A percentile compares a stretch with the other conserved stretches of the same genome.
These are phyloP conservation scores for Sporisorium iseilematis-ciliati DNA, from an alignment of 1,284 basidiomycete genomes.

Conservation along the genomic window DNA sequence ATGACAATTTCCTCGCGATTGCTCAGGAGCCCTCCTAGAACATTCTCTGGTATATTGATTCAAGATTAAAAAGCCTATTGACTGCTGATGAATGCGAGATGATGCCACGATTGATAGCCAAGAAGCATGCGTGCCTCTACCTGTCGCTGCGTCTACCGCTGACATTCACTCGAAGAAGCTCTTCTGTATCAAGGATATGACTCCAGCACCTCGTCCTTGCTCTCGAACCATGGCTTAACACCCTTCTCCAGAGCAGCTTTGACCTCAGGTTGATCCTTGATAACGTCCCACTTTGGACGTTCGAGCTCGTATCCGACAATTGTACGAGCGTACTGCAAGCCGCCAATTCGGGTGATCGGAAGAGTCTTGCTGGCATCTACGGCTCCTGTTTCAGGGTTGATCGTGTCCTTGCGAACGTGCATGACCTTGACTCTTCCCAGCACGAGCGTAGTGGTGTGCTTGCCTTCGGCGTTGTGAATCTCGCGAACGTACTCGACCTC, in stretches of 20 bases:
- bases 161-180: neutral
- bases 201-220: conserved; percentile 35
- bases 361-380: conserved; percentile 53
- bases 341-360: conserved; percentile 55
- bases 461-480: conserved; percentile 47
- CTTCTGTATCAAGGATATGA: conserved; percentile 26
- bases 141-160: too few relatives aligned
- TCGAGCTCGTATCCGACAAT: conserved; percentile 50
- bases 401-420: conserved; percentile 58
- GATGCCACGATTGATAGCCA: too few relatives aligned
- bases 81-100: too few relatives aligned
- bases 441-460: conserved; percentile 58
- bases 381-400: conserved; percentile 46
- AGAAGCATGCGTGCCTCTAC: too few relatives aligned
- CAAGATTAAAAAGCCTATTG: too few relatives aligned
- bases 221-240: conserved; percentile 38
- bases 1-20: conserved; percentile 47
- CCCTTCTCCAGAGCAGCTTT: conserved; percentile 39
- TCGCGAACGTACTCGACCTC: conserved; percentile 51
- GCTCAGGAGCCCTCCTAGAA: conserved; percentile 26
- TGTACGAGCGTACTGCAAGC: conserved; percentile 50
- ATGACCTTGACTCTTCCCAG: conserved; percentile 52
- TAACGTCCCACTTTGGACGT: conserved; percentile 47
- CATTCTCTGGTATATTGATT: neutral
- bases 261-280: conserved; percentile 46